Evolutionary conservation across 2,329 filamentous ascomycete species (phyloP).

Genomic region (Pyricularia pennisetigena): DNA sequence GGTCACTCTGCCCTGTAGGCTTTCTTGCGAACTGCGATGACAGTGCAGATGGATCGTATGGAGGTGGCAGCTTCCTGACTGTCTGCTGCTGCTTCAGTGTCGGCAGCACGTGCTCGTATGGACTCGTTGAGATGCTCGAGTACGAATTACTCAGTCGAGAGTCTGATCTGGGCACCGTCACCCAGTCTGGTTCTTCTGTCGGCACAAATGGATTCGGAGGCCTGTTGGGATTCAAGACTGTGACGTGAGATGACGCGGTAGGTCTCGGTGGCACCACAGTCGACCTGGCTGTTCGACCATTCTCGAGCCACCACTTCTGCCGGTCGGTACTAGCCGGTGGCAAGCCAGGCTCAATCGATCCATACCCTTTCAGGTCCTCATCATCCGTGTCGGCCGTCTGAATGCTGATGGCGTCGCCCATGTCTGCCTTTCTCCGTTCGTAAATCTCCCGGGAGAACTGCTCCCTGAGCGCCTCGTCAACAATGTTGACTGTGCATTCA

Average conservation of each 20-base stretch:
- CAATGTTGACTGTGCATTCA: slow-evolving; percentile 68
- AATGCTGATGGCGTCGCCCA: slow-evolving; percentile 53
- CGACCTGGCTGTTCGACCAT: slow-evolving; percentile 66
- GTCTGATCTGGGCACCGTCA: slow-evolving; percentile 48
- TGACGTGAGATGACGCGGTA: slow-evolving; percentile 35
- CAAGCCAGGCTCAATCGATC: slow-evolving; percentile 70
- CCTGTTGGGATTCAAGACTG: slow-evolving; percentile 62
- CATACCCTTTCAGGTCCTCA: slow-evolving; percentile 72
- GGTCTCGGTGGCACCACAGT: slow-evolving; percentile 53
- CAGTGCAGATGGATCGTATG: slow-evolving; percentile 35
- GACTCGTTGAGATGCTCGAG: slow-evolving; percentile 48
- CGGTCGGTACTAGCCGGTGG: slow-evolving; percentile 57
- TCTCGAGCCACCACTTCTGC: slow-evolving; percentile 63
- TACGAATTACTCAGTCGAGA: slow-evolving; percentile 39
- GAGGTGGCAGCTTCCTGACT: slow-evolving; percentile 40
- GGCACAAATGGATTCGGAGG: slow-evolving; percentile 73
- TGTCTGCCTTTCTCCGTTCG: slow-evolving; percentile 52
- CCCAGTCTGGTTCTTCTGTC: slow-evolving; percentile 76
- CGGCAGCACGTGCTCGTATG: slow-evolving; percentile 41
- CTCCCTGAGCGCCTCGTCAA: slow-evolving; percentile 67
- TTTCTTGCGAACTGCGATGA: slow-evolving; percentile 36
- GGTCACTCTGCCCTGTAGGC: slow-evolving; percentile 17
- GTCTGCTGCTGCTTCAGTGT: slow-evolving; percentile 27
- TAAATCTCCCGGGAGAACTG: slow-evolving; percentile 68
- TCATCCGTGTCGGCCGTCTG: slow-evolving; percentile 55